Evolutionary conservation across 2,329 filamentous ascomycete genomes (phyloP).

Genomic region (Pleoardoris graminearum): DNA sequence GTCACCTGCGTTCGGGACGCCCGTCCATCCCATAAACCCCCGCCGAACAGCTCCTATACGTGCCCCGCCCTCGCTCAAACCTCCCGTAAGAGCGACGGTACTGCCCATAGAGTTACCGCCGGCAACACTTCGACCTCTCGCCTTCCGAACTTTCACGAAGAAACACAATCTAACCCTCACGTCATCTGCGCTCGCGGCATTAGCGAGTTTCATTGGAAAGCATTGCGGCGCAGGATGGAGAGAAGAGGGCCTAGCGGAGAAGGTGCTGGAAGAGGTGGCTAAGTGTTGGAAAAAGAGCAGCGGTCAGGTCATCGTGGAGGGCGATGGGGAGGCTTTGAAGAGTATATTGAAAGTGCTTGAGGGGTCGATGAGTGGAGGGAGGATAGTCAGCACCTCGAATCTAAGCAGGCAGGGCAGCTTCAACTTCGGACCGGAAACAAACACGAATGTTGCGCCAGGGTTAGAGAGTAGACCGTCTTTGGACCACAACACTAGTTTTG

Average conservation of each 20-base stretch:
- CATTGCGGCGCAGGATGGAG: constrained; percentile 96
- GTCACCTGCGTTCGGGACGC: constrained; percentile 87
- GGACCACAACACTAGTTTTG: constrained; percentile 69
- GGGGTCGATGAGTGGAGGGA: constrained; percentile 86
- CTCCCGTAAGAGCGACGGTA: constrained; percentile 63
- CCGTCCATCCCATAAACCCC: constrained; percentile 74
- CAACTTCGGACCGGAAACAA: constrained; percentile 57
- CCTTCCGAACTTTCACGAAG: constrained; percentile 95
- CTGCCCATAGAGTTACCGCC: constrained; percentile 89
- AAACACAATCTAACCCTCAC: constrained; percentile 94
- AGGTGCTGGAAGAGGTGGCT: constrained; percentile 87
- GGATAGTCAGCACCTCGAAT: constrained; percentile 59
- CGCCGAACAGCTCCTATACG: constrained; percentile 46
- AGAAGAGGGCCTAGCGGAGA: constrained; percentile 90
- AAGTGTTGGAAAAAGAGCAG: constrained; percentile 89
- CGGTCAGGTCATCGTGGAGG: constrained; percentile 89
- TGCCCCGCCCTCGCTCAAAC: constrained; percentile 54
- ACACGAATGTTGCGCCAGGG: constrained; percentile 11
- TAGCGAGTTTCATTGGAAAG: constrained; percentile 87
- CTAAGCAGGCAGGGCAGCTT: constrained; percentile 67
- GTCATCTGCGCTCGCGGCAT: constrained; percentile 78
- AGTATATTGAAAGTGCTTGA: constrained; percentile 83
- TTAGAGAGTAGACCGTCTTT: constrained; percentile 37
- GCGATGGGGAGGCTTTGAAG: constrained; percentile 69
- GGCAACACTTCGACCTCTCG: constrained; percentile 81